Evolutionary conservation across 331 rosid species (phyloP).

Genomic region (Pyrus hybrid): DNA sequence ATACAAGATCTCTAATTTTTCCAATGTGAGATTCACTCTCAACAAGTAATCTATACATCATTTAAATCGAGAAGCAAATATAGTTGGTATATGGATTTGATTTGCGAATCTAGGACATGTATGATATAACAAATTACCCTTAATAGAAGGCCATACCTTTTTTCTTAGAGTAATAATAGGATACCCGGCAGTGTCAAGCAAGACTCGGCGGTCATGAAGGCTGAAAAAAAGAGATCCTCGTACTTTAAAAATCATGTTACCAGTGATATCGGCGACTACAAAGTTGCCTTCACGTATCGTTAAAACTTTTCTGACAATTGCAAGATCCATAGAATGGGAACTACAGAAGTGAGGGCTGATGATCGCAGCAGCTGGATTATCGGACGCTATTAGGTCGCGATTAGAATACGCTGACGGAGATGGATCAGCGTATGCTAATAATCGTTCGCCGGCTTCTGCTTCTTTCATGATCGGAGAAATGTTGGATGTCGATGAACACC

Average conservation of each 20-base stretch:
- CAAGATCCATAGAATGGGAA: conserved; percentile 28
- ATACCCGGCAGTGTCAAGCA: conserved; percentile 29
- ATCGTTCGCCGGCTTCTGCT: no score
- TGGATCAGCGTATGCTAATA: background rate
- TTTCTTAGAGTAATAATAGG: conserved; percentile 29
- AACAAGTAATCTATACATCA: no score
- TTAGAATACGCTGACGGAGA: background rate
- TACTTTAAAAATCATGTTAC: conserved; percentile 31
- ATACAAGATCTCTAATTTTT: no score
- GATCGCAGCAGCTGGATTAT: background rate
- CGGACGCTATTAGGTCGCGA: background rate
- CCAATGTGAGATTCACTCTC: no score
- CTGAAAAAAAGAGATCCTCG: conserved; percentile 8
- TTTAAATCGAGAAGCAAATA: no score
- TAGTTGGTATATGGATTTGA: no score
- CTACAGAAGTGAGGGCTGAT: conserved; percentile 35
- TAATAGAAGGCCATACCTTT: conserved; percentile 18
- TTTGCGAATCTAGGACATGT: no score
- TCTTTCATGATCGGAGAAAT: no score
- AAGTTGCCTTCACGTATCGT: conserved; percentile 32
- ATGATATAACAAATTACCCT: no score
- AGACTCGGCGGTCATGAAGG: conserved; percentile 27
- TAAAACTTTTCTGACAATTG: conserved; percentile 26
- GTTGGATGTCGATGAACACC: no score
- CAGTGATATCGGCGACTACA: conserved; percentile 23